A percentile compares a stretch with the other conserved stretches of the same genome.
These are phyloP conservation scores for Dillenia suffruticosa DNA, from an alignment of 164 flowering plant species.

Conservation along the genomic window DNA sequence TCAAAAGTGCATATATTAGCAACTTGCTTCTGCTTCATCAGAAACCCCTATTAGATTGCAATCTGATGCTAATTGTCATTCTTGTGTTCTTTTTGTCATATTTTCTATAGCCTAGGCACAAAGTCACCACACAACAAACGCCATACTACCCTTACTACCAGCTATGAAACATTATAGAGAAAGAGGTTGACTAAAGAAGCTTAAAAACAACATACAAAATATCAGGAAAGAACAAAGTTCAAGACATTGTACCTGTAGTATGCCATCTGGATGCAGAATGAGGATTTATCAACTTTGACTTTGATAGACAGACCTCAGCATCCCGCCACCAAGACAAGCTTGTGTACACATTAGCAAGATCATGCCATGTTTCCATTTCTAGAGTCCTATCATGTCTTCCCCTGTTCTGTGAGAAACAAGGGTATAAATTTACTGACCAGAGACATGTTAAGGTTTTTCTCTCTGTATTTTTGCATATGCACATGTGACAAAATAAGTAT, in stretches of 20 bases:
- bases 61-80: no score
- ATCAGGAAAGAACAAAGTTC: not conserved
- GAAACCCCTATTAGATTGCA: no score
- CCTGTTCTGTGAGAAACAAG: conserved; percentile 35
- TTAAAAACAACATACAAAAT: not conserved
- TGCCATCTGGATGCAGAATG: conserved; percentile 80
- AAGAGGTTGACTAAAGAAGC: not conserved
- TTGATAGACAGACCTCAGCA: conserved; percentile 81
- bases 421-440: not conserved
- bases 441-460: no score
- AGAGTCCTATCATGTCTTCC: conserved; percentile 34
- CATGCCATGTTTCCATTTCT: conserved; percentile 95
- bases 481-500: not conserved
- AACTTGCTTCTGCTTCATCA: no score
- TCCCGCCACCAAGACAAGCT: conserved; percentile 85
- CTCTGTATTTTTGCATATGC: no score
- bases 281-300: conserved; percentile 53
- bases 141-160: no score
- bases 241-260: conserved; percentile 47
- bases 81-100: no score
- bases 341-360: conserved; percentile 71
- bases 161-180: no score
- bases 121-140: no score
- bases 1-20: no score
- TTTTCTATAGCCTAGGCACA: no score